phyloP scores from a whole-genome alignment of 1,139 yeast species.

The Debaryomycetaceae sp. region DNA sequence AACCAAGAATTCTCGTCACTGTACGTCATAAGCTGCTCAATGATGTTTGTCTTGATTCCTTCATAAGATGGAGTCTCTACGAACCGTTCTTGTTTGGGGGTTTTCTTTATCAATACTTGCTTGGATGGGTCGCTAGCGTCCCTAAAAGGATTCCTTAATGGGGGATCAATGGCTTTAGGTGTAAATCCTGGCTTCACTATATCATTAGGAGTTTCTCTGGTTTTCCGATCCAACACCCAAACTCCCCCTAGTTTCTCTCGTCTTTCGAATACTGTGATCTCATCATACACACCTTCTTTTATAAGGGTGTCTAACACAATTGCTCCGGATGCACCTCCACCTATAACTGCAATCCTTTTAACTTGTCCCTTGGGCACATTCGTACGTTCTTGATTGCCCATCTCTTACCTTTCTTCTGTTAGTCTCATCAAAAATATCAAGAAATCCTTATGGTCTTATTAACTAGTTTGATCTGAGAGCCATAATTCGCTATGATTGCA shows the following conservation, averaged over 20 bases:
- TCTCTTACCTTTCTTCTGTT: not conserved
- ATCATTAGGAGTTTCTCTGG: conserved; percentile 20
- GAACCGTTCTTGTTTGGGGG: conserved; percentile 24
- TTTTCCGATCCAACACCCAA: conserved; percentile 26
- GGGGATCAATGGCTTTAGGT: conserved; percentile 24
- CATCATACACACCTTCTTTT: conserved; percentile 22
- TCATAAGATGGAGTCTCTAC: conserved; percentile 38
- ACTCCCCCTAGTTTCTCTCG: conserved; percentile 29
- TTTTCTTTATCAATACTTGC: not conserved
- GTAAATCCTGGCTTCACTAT: conserved; percentile 21
- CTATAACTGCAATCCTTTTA: conserved; percentile 42
- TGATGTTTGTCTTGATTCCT: conserved; percentile 37
- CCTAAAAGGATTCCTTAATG: conserved; percentile 27
- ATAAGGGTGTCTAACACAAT: conserved; percentile 37
- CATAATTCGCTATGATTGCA: not conserved
- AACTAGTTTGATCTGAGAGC: not conserved
- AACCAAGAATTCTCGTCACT: conserved; percentile 36
- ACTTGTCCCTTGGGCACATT: conserved; percentile 5
- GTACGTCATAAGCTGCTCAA: conserved; percentile 44
- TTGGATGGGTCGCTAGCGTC: not conserved
- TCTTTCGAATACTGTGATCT: conserved; percentile 28
- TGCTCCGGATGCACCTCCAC: conserved; percentile 55
- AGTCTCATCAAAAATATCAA: too few species aligned
- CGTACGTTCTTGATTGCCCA: not conserved
- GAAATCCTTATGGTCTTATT: not conserved